Evolutionary conservation across 352 stramenopile species (phyloP), one percentile per base, ranked within the genome.

Genomic region (Globisporangium nunn): DNA sequence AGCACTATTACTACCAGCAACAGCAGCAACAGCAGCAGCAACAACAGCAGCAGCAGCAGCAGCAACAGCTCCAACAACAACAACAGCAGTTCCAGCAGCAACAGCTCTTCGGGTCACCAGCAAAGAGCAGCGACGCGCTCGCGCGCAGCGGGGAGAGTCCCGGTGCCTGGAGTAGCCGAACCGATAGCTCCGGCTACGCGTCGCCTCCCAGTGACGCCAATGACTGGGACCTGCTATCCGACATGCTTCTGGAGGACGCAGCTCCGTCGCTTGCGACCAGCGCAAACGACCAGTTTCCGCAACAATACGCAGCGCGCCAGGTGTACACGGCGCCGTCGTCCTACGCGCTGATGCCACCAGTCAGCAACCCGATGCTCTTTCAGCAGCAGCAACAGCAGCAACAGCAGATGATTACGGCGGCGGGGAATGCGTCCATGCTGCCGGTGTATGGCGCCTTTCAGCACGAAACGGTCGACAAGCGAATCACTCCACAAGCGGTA

Each of bases 161-260:
- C 2, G 43, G 56, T n/a, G 61, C 47, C 18, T 66, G 61, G 61
- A 66, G 61, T 39, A 63, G 61, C 43, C 48, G 70, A 54, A 72
- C 67, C 28, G 67, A 74, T 52, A 62, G 56, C n/a, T 75, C 67
- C 11, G 64, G 65, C 15, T 63, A 68, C 23, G 70, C 61, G 15
- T 67, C 67, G 14, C 67, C 67, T 0, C 64, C 67, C 31, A 75
- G 64, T 35, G 67, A 75, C 52, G 56, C 59, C 6, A 50, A 70
- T 40, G 70, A 87, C 45, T 87, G 74, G 74, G 68, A 81, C n/a
- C 55, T 87, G 37, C 62, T 87, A 17, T 81, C 69, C 18, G 74
- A 87, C 47, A 67, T 87, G 48, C 57, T 85, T 18, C 68, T 81
- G 17, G 67, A 81, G 37, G 74, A 87, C 50, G 70, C 76, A 7